These are phyloP conservation scores for Lonicera japonica DNA, from an alignment of 129 eudicot genomes.

Conservation along the genomic window DNA sequence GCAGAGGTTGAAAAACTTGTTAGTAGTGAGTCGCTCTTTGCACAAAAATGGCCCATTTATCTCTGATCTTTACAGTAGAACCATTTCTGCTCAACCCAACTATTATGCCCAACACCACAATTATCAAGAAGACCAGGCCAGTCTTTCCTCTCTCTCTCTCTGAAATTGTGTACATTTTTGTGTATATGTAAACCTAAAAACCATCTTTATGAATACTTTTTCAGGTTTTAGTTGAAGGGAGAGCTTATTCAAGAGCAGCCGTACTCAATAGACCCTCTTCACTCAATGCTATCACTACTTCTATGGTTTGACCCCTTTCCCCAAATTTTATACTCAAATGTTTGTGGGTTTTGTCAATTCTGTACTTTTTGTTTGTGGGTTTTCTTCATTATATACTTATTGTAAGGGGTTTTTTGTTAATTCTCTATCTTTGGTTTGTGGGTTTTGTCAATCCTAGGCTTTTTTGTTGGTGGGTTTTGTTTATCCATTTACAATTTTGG, in stretches of 20 bases:
- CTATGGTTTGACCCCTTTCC: slow-evolving; percentile 46
- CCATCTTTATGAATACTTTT: slow-evolving; percentile 1
- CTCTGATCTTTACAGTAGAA: slow-evolving; percentile 16
- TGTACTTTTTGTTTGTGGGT: not conserved
- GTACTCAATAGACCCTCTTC: slow-evolving; percentile 72
- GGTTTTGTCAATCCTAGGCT: too few relatives aligned
- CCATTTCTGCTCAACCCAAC: slow-evolving; percentile 39
- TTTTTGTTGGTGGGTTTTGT: not conserved
- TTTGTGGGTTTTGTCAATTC: too few relatives aligned
- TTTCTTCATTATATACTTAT: too few relatives aligned
- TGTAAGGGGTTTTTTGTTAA: too few relatives aligned
- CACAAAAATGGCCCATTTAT: slow-evolving; percentile 14
- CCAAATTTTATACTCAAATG: not conserved
- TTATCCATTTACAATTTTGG: not conserved
- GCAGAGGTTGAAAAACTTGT: slow-evolving; percentile 44
- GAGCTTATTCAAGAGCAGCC: slow-evolving; percentile 75
- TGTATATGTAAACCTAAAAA: not conserved
- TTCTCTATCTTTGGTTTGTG: too few relatives aligned
- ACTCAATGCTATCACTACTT: slow-evolving; percentile 69
- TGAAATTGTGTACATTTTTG: not conserved
- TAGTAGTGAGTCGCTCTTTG: slow-evolving; percentile 21
- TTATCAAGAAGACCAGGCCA: slow-evolving; percentile 24
- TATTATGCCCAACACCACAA: slow-evolving; percentile 14
- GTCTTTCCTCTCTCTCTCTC: not conserved
- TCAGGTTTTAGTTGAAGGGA: slow-evolving; percentile 87